A percentile compares a stretch with the other conserved stretches of the same genome.
Conservation (phyloP, 2,329 filamentous ascomycete genomes). For the Ophiostoma tasmaniense region DNA sequence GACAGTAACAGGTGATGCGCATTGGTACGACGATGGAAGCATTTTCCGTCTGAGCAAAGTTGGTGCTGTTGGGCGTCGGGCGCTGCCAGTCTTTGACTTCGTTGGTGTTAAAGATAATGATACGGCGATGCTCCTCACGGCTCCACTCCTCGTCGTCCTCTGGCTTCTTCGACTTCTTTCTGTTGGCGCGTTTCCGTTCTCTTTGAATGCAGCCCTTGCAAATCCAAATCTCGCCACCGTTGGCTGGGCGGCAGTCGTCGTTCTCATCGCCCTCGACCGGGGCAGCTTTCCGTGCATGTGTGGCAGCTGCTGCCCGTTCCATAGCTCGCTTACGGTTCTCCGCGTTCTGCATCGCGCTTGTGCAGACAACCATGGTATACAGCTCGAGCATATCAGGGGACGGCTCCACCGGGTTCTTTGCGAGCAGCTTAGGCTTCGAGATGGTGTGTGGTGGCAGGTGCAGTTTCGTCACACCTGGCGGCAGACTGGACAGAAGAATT, state of each 20-base stretch:
- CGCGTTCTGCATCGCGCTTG: conserved; percentile 76
- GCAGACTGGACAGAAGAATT: conserved; percentile 67
- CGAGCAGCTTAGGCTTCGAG: conserved; percentile 83
- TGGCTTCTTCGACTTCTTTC: conserved; percentile 88
- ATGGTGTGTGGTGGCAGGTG: conserved; percentile 86
- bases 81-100: conserved; percentile 77
- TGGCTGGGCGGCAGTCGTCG: conserved; percentile 58
- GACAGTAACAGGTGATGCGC: conserved; percentile 95
- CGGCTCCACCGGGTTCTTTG: conserved; percentile 58
- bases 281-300: conserved; percentile 26
- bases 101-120: conserved; percentile 85
- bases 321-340: conserved; percentile 60
- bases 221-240: conserved; percentile 90
- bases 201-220: conserved; percentile 85
- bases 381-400: conserved; percentile 70
- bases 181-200: conserved; percentile 80
- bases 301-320: conserved; percentile 42
- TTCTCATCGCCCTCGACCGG: conserved; percentile 46
- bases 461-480: conserved; percentile 66
- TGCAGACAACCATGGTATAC: conserved; percentile 76
- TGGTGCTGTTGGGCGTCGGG: conserved; percentile 35
- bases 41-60: conserved; percentile 16
- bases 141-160: conserved; percentile 88
- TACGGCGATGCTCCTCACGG: conserved; percentile 67
- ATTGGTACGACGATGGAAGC: conserved; percentile 66